phyloP scores from a whole-genome alignment of 805 yeast species.

The Jamesozyma spencerorum region DNA sequence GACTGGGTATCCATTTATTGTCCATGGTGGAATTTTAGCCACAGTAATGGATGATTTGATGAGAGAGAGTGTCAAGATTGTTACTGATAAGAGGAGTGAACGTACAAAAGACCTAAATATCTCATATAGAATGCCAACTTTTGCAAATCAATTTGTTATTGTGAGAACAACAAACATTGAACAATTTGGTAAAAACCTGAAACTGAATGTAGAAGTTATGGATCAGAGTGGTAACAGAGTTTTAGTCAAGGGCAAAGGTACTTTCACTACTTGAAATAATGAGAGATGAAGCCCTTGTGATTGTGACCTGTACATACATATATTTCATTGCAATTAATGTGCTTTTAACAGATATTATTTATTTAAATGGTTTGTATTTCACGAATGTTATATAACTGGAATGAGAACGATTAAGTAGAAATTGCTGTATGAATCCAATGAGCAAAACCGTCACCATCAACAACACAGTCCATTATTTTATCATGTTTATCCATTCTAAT shows the following conservation, averaged over 20 bases:
- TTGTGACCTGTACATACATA: background rate
- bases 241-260: conserved; percentile 50
- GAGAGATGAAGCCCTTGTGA: no score
- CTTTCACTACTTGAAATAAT: conserved; percentile 24
- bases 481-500: conserved; percentile 27
- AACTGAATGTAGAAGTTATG: conserved; percentile 39
- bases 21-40: conserved; percentile 85
- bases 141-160: conserved; percentile 68
- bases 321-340: no score
- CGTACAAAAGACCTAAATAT: conserved; percentile 34
- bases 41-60: conserved; percentile 70
- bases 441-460: conserved; percentile 23
- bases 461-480: conserved; percentile 23
- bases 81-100: conserved; percentile 23
- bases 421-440: conserved; percentile 11
- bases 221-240: conserved; percentile 42
- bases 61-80: conserved; percentile 42
- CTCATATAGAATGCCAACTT: conserved; percentile 60
- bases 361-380: no score
- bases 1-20: conserved; percentile 78
- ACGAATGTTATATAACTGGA: no score
- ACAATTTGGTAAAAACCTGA: conserved; percentile 28
- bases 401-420: no score
- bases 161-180: conserved; percentile 42
- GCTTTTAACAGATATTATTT: no score